Conservation (phyloP, 306 rosid species). For the Benincasa hispida region DNA sequence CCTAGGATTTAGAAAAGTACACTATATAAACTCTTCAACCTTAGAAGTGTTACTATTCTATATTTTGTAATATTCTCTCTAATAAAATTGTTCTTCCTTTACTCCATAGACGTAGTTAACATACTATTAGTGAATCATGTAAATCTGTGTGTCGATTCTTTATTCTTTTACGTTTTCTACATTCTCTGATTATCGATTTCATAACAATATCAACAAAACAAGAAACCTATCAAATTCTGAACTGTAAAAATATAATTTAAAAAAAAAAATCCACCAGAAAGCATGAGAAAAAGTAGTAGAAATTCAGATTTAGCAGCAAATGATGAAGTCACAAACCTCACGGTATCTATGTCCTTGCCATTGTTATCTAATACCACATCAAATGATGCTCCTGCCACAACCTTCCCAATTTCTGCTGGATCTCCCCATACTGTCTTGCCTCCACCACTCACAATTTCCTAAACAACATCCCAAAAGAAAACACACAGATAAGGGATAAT, state of each 20-base stretch:
- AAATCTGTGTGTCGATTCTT: too few relatives aligned
- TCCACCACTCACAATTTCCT: constrained; percentile 87
- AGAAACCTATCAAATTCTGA: neutral
- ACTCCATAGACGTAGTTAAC: too few relatives aligned
- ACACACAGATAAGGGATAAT: too few relatives aligned
- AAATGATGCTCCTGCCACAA: constrained; percentile 49
- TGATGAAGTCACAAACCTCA: constrained; percentile 32
- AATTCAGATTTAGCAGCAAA: neutral
- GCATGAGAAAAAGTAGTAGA: neutral
- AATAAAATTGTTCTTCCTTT: too few relatives aligned
- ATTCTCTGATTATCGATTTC: too few relatives aligned
- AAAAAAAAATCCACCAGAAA: neutral
- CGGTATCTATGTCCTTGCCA: constrained; percentile 81
- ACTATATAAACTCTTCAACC: too few relatives aligned
- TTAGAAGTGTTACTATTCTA: too few relatives aligned
- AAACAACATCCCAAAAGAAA: neutral
- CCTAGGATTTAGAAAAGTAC: too few relatives aligned
- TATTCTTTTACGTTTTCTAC: too few relatives aligned
- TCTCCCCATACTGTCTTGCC: constrained; percentile 76
- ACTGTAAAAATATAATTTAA: neutral
- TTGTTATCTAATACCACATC: constrained; percentile 93
- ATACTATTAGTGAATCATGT: too few relatives aligned
- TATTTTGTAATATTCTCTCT: too few relatives aligned
- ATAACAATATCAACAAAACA: neutral
- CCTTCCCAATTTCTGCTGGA: constrained; percentile 54